Conservation (phyloP, 2,329 filamentous ascomycete genomes). For the Neonectria sp. region DNA sequence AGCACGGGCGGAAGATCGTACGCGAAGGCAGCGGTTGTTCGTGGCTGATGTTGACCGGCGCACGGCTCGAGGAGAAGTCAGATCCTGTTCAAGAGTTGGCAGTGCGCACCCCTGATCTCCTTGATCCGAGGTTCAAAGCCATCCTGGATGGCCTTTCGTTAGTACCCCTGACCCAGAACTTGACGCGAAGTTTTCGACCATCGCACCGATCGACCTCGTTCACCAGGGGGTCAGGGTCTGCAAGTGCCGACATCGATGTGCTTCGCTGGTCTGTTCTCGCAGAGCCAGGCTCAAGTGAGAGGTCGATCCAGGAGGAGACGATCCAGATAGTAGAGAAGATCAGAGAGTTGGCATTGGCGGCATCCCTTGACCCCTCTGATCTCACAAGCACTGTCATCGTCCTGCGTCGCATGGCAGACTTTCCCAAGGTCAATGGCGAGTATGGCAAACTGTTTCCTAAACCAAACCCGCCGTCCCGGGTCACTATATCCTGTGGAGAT, state of each 20-base stretch:
- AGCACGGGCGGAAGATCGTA: slow-evolving; percentile 67
- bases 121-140: slow-evolving; percentile 74
- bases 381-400: slow-evolving; percentile 76
- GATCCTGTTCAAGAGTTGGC: slow-evolving; percentile 33
- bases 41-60: slow-evolving; percentile 76
- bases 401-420: slow-evolving; percentile 85
- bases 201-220: slow-evolving; percentile 16
- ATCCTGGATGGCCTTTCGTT: slow-evolving; percentile 54
- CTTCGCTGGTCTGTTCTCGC: slow-evolving; percentile 59
- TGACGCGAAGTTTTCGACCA: slow-evolving; percentile 20
- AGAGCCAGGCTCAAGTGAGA: slow-evolving; percentile 36
- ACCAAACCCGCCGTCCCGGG: slow-evolving; percentile 87
- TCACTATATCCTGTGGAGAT: slow-evolving; percentile 85
- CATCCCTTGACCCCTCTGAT: slow-evolving; percentile 48
- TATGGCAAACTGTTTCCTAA: slow-evolving; percentile 83
- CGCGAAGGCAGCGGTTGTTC: slow-evolving; percentile 82
- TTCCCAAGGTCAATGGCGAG: slow-evolving; percentile 79
- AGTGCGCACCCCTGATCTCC: slow-evolving; percentile 73
- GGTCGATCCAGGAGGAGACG: slow-evolving; percentile 64
- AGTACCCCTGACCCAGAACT: slow-evolving; percentile 24
- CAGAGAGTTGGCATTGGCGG: slow-evolving; percentile 55
- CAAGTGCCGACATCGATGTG: slow-evolving; percentile 39
- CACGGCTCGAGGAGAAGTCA: slow-evolving; percentile 65
- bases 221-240: slow-evolving; percentile 22
- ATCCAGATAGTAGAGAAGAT: slow-evolving; percentile 64